Evolutionary conservation across 768 basidiomycete genomes (phyloP).

Genomic region (Termitomyces heimii): DNA sequence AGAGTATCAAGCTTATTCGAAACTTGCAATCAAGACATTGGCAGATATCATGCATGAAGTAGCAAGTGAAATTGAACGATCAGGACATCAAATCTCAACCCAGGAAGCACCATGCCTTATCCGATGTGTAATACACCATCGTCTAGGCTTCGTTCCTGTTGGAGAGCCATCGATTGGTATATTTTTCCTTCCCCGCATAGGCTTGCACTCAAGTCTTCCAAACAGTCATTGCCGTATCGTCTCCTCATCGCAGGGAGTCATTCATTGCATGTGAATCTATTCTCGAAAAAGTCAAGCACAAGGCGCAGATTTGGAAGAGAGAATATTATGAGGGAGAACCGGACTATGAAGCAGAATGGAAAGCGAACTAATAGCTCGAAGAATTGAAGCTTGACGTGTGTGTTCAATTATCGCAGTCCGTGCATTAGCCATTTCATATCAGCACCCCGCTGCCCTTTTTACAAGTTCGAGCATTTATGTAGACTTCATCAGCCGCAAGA

Average conservation of each 20-base stretch:
- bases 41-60: conserved; percentile 47
- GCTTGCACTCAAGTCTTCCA: background rate
- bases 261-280: conserved; percentile 77
- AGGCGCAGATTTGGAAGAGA: conserved; percentile 88
- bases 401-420: background rate
- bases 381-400: background rate
- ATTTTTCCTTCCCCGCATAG: background rate
- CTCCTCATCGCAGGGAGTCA: conserved; percentile 78
- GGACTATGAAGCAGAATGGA: conserved; percentile 65
- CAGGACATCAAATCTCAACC: conserved; percentile 30
- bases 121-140: conserved; percentile 64
- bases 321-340: conserved; percentile 75
- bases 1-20: conserved; percentile 82
- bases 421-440: background rate
- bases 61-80: conserved; percentile 33
- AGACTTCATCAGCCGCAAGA: background rate
- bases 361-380: conserved; percentile 40
- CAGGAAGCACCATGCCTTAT: conserved; percentile 33
- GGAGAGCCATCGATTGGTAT: conserved; percentile 70
- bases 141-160: conserved; percentile 71
- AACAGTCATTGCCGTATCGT: conserved; percentile 73
- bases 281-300: conserved; percentile 80
- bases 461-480: background rate
- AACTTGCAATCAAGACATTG: conserved; percentile 76
- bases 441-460: background rate